These are phyloP conservation scores for Sclerotinia sclerotiorum DNA, from an alignment of 2,329 filamentous ascomycete species.

Conservation along the genomic window DNA sequence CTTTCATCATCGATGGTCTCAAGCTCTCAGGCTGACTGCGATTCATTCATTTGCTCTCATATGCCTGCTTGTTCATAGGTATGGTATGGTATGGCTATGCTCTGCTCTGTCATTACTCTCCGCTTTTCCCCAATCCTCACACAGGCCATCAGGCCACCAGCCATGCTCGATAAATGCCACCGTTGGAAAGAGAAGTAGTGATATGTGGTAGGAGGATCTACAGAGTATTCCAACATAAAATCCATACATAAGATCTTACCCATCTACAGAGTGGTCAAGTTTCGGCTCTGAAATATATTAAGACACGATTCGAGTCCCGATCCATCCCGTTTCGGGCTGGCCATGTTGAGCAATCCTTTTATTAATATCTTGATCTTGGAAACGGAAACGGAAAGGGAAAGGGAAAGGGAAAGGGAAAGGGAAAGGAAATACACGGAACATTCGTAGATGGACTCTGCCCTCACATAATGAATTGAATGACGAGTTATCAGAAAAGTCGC, in stretches of 20 bases:
- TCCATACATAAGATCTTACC: not conserved
- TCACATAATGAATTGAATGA: not conserved
- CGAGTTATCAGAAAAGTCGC: not conserved
- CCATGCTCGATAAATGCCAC: not conserved
- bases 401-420: no score
- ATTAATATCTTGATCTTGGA: not conserved
- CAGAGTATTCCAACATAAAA: not conserved
- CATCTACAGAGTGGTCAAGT: conserved; percentile 18
- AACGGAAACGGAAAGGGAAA: not conserved
- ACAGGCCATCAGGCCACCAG: not conserved
- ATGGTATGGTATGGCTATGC: not conserved
- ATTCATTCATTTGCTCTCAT: not conserved
- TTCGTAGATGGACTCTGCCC: not conserved
- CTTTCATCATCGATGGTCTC: not conserved
- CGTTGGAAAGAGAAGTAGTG: not conserved
- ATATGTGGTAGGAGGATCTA: conserved; percentile 7
- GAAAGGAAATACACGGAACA: conserved; percentile 4
- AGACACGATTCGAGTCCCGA: conserved; percentile 20
- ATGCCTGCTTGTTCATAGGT: not conserved
- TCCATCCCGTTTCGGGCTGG: conserved; percentile 20
- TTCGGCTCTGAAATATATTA: conserved; percentile 17
- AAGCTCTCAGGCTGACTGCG: conserved; percentile 1
- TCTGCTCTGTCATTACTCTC: not conserved
- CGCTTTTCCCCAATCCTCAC: not conserved
- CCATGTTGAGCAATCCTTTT: conserved; percentile 6